These are phyloP conservation scores for Cladophialophora yegresii DNA, from an alignment of 2,329 filamentous ascomycete genomes.

Conservation along the genomic window DNA sequence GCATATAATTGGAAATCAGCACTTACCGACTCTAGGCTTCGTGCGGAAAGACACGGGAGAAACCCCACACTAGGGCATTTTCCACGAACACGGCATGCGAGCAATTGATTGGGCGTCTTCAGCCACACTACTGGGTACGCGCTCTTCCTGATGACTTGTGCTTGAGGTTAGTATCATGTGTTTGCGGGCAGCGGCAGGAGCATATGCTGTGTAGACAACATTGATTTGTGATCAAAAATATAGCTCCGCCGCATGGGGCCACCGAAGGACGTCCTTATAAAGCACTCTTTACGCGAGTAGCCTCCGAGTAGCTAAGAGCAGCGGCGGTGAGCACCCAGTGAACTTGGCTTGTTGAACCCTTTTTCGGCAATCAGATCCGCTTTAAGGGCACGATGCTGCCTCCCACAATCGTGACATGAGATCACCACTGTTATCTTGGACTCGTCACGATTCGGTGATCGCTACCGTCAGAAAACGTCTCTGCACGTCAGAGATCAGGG, in stretches of 20 bases:
- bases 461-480: not conserved
- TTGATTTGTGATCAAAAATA: constrained; percentile 2
- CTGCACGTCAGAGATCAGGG: not conserved
- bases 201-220: not conserved
- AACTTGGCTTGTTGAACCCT: not conserved
- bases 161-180: not conserved
- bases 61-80: constrained; percentile 20
- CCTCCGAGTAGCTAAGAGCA: not conserved
- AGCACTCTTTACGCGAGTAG: not conserved
- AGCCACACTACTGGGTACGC: not conserved
- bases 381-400: not conserved
- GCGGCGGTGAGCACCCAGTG: constrained; percentile 2
- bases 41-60: not conserved
- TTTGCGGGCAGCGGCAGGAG: not conserved
- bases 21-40: not conserved
- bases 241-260: not conserved
- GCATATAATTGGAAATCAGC: not conserved
- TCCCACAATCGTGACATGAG: constrained; percentile 8
- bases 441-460: not conserved
- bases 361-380: constrained; percentile 11
- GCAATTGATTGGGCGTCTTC: not conserved
- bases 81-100: not conserved
- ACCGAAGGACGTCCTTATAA: not conserved
- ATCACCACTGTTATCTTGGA: constrained; percentile 5
- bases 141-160: not conserved